Percentiles rank a stretch among this genome's conserved stretches.
Conservation (phyloP, 2,329 filamentous ascomycete genomes). For the Lachnellula occidentalis region DNA sequence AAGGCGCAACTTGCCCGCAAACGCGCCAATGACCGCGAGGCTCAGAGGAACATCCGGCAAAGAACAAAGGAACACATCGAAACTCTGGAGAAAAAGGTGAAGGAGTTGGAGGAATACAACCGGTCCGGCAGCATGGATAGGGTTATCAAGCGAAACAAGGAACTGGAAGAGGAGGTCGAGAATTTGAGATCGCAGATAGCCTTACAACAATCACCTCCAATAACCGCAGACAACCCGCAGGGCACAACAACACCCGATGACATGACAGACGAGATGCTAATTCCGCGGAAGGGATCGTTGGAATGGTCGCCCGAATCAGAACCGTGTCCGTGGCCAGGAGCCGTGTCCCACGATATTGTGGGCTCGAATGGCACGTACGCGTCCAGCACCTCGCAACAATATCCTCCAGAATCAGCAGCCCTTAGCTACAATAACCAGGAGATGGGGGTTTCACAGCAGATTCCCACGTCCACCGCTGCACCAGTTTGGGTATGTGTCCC, state of each 20-base stretch:
- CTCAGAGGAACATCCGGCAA: conserved; percentile 81
- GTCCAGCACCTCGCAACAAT: conserved; percentile 9
- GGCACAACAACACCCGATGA: conserved; percentile 13
- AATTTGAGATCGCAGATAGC: conserved; percentile 24
- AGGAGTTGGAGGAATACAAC: conserved; percentile 25
- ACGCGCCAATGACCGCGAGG: conserved; percentile 84
- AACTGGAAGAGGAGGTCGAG: conserved; percentile 27
- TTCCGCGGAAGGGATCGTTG: conserved; percentile 19
- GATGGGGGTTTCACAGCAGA: conserved; percentile 16
- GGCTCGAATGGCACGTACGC: conserved; percentile 11
- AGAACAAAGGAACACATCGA: conserved; percentile 78
- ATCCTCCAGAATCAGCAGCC: conserved; percentile 9
- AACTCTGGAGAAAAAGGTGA: conserved; percentile 27
- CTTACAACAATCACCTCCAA: conserved; percentile 8
- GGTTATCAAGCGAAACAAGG: conserved; percentile 27
- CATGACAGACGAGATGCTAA: conserved; percentile 20
- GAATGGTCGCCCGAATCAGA: conserved; percentile 20
- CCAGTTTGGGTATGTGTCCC: conserved; percentile 17
- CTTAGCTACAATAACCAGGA: conserved; percentile 11
- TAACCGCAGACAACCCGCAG: neutral
- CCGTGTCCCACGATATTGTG: conserved; percentile 2
- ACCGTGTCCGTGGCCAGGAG: conserved; percentile 6
- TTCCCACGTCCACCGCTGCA: conserved; percentile 19
- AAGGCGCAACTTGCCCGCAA: conserved; percentile 85
- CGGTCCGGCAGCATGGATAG: conserved; percentile 40